Evolutionary conservation across 2,329 filamentous ascomycete genomes (phyloP).

Genomic region (Apiospora hydei): DNA sequence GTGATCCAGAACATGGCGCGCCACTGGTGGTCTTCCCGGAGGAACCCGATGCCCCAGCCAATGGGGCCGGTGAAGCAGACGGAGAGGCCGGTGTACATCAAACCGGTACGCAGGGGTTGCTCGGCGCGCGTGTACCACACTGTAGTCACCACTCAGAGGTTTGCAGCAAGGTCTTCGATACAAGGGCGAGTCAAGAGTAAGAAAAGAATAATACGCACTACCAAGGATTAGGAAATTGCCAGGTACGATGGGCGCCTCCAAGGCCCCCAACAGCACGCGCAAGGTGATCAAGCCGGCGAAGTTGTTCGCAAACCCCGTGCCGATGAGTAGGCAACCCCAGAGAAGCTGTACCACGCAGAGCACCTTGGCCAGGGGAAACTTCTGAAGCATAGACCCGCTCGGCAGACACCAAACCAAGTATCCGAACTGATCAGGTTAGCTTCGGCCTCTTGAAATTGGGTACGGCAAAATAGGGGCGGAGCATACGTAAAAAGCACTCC

Average conservation of each 20-base stretch:
- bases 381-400: conserved; percentile 41
- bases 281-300: conserved; percentile 38
- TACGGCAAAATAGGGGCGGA: neutral
- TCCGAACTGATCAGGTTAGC: no score
- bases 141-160: neutral
- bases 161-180: neutral
- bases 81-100: conserved; percentile 35
- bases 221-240: conserved; percentile 40
- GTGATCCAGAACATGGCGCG: conserved; percentile 35
- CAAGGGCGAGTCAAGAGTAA: no score
- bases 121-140: conserved; percentile 42
- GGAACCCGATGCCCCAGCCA: conserved; percentile 28
- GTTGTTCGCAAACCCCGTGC: conserved; percentile 38
- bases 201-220: conserved; percentile 21
- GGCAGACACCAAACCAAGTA: conserved; percentile 46
- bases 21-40: conserved; percentile 24
- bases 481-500: conserved; percentile 37
- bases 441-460: no score
- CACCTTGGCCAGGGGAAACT: conserved; percentile 45
- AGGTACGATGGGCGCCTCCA: conserved; percentile 42
- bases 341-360: conserved; percentile 37
- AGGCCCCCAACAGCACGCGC: conserved; percentile 40
- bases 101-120: conserved; percentile 36
- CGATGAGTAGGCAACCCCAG: conserved; percentile 41
- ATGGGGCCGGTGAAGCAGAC: conserved; percentile 27